A percentile compares a stretch with the other conserved stretches of the same genome.
These are phyloP conservation scores for Podosphaera fusca DNA, from an alignment of 2,329 filamentous ascomycete species.

Conservation along the genomic window DNA sequence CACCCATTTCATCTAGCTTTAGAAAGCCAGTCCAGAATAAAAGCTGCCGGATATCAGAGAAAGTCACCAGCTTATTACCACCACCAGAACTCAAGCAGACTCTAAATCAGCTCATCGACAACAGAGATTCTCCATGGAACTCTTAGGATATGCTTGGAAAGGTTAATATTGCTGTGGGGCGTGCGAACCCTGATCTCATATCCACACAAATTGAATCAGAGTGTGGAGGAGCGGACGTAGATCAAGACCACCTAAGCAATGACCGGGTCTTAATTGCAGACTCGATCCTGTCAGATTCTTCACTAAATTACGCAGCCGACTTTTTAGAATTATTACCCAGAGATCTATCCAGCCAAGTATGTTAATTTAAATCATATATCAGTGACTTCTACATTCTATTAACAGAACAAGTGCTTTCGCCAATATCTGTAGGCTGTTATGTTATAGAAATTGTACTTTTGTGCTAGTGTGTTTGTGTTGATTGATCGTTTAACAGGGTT, in stretches of 20 bases:
- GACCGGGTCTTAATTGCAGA: neutral
- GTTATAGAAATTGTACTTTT: no score
- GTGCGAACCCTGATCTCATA: neutral
- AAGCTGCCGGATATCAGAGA: neutral
- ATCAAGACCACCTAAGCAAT: neutral
- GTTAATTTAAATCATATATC: no score
- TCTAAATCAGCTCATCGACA: neutral
- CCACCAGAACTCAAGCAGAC: neutral
- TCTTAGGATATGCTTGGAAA: neutral
- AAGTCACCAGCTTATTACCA: neutral
- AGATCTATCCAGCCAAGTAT: no score
- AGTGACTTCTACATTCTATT: no score
- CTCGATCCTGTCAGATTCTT: neutral
- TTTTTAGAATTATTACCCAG: no score
- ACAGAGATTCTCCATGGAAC: neutral
- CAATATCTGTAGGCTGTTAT: no score
- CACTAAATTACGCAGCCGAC: neutral
- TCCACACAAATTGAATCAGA: neutral
- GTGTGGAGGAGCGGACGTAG: neutral
- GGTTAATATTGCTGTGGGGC: neutral
- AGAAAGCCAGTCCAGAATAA: neutral
- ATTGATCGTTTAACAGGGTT: no score
- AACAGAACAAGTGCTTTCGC: no score
- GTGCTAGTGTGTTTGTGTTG: no score
- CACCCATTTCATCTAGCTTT: neutral